These are phyloP conservation scores for Microthyrium microscopicum DNA, from an alignment of 2,329 filamentous ascomycete species.

Conservation along the genomic window DNA sequence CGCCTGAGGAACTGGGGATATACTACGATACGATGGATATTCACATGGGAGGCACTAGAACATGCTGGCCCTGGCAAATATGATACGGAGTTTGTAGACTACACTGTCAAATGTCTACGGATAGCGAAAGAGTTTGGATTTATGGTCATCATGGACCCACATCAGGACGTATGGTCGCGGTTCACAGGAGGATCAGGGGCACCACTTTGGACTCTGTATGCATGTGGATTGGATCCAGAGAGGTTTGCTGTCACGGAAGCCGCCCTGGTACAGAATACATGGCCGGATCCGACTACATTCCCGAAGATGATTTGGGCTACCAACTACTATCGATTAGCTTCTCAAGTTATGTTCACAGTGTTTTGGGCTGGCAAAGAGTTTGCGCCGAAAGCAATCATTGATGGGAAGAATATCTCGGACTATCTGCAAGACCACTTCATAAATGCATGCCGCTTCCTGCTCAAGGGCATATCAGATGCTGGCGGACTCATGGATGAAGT, in stretches of 20 bases:
- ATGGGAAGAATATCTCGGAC: constrained; percentile 91
- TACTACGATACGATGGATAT: constrained; percentile 91
- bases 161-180: constrained; percentile 97
- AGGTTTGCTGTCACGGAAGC: constrained; percentile 77
- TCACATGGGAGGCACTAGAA: constrained; percentile 98
- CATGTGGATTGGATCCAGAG: constrained; percentile 75
- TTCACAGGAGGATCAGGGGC: constrained; percentile 90
- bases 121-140: constrained; percentile 82
- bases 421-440: constrained; percentile 82
- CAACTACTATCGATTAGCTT: constrained; percentile 78
- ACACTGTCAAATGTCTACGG: constrained; percentile 72
- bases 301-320: constrained; percentile 99
- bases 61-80: constrained; percentile 79
- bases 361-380: constrained; percentile 88
- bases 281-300: constrained; percentile 65
- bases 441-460: constrained; percentile 62
- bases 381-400: constrained; percentile 87
- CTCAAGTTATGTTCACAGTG: constrained; percentile 80
- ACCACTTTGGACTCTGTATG: constrained; percentile 95
- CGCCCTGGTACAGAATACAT: constrained; percentile 88
- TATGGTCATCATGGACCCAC: constrained; percentile 95
- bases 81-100: constrained; percentile 83
- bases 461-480: constrained; percentile 71
- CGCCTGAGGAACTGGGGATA: constrained; percentile 79
- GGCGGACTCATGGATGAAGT: constrained; percentile 75